These are phyloP conservation scores for Alternaria sp. DNA, from an alignment of 2,329 filamentous ascomycete genomes.

Conservation along the genomic window DNA sequence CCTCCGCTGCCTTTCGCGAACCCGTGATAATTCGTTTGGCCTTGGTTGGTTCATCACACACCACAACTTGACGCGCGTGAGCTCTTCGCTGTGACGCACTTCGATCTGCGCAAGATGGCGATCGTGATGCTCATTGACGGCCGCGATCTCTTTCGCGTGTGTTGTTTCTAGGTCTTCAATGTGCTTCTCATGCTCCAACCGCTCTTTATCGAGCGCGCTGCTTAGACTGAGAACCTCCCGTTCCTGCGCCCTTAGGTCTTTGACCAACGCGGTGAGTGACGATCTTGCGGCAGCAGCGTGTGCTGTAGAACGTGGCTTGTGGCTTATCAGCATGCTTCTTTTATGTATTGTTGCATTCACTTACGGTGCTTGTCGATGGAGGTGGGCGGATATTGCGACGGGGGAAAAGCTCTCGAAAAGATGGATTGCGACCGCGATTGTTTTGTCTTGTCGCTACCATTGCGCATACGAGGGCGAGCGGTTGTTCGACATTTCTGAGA, in stretches of 20 bases:
- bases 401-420: not conserved
- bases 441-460: not conserved
- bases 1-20: not conserved
- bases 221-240: not conserved
- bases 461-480: not conserved
- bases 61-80: not conserved
- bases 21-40: not conserved
- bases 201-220: not conserved
- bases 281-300: not conserved
- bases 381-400: not conserved
- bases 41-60: not conserved
- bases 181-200: not conserved
- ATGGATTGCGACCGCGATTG: not conserved
- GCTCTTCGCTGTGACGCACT: not conserved
- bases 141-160: not conserved
- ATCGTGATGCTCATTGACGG: not conserved
- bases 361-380: not conserved
- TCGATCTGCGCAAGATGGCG: not conserved
- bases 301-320: not conserved
- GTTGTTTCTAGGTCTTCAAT: not conserved
- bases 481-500: not conserved
- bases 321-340: not conserved
- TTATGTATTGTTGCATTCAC: not conserved
- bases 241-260: not conserved
- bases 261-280: not conserved